phyloP scores from a whole-genome alignment of 768 basidiomycete genomes.

The Pleurotus citrinopileatus region DNA sequence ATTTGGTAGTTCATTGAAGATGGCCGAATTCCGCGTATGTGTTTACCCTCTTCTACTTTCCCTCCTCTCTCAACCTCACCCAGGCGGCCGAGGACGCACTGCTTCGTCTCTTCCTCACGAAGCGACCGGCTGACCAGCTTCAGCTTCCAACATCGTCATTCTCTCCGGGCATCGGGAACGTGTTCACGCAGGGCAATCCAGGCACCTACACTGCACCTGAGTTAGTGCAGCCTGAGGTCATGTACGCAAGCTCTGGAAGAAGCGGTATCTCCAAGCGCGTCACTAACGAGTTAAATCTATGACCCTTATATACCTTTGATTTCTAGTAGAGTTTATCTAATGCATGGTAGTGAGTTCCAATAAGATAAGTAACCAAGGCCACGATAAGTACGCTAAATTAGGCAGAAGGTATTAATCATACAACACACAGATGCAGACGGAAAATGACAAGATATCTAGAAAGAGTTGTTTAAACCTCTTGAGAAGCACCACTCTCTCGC shows the following conservation, averaged over 20 bases:
- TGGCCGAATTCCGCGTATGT: slow-evolving; percentile 91
- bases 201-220: slow-evolving; percentile 50
- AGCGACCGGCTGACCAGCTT: slow-evolving; percentile 63
- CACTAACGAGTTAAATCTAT: not conserved
- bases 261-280: slow-evolving; percentile 27
- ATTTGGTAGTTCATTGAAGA: slow-evolving; percentile 87
- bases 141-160: slow-evolving; percentile 77
- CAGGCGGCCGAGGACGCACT: slow-evolving; percentile 87
- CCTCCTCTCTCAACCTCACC: slow-evolving; percentile 3
- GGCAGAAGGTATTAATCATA: not conserved
- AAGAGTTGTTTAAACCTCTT: slow-evolving; percentile 9
- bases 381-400: slow-evolving; percentile 5
- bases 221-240: slow-evolving; percentile 60
- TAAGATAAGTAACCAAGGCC: not conserved
- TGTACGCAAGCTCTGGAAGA: slow-evolving; percentile 68
- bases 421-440: slow-evolving; percentile 12
- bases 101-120: slow-evolving; percentile 79
- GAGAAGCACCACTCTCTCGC: slow-evolving; percentile 11
- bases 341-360: too few relatives aligned
- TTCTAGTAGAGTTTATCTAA: too few relatives aligned
- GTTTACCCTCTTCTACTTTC: not conserved
- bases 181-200: slow-evolving; percentile 47
- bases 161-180: slow-evolving; percentile 48
- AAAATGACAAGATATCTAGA: not conserved
- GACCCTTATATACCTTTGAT: not conserved